Evolutionary conservation across 2,329 filamentous ascomycete species (phyloP).

Genomic region (Aspergillaceae sp.): DNA sequence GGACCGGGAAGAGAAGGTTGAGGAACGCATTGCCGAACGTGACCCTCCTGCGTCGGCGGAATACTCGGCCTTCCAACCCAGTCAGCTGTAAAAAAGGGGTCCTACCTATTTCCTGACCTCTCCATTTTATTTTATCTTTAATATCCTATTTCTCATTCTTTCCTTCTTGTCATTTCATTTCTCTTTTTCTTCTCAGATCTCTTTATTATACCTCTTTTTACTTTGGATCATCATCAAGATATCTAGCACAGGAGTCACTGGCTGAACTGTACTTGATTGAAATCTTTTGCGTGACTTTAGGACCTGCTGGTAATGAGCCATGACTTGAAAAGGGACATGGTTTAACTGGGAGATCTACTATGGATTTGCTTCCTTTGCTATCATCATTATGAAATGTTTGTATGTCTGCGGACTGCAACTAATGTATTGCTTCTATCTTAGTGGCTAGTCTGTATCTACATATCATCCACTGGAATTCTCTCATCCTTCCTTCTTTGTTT

Average conservation of each 20-base stretch:
- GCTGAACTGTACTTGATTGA: neutral
- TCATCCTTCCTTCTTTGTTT: too few species aligned
- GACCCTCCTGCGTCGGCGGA: neutral
- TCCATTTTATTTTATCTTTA: neutral
- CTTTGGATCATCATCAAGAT: neutral
- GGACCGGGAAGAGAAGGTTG: neutral
- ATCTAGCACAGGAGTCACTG: neutral
- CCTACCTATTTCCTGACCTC: neutral
- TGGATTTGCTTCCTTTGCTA: too few species aligned
- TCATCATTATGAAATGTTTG: too few species aligned
- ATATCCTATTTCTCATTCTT: neutral
- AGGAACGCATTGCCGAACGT: neutral
- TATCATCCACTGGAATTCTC: too few species aligned
- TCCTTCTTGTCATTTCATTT: neutral
- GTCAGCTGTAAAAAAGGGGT: neutral
- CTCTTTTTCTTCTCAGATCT: neutral
- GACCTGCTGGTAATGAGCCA: neutral
- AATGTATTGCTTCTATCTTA: too few species aligned
- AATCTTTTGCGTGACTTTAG: too few species aligned
- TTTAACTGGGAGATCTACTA: too few species aligned
- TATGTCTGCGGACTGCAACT: too few species aligned
- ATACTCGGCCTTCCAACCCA: neutral
- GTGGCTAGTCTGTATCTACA: too few species aligned
- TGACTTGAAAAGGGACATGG: neutral
- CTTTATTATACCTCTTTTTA: neutral